These are phyloP conservation scores for Calocybe gambosa DNA, from an alignment of 1,284 basidiomycete species.

Conservation along the genomic window DNA sequence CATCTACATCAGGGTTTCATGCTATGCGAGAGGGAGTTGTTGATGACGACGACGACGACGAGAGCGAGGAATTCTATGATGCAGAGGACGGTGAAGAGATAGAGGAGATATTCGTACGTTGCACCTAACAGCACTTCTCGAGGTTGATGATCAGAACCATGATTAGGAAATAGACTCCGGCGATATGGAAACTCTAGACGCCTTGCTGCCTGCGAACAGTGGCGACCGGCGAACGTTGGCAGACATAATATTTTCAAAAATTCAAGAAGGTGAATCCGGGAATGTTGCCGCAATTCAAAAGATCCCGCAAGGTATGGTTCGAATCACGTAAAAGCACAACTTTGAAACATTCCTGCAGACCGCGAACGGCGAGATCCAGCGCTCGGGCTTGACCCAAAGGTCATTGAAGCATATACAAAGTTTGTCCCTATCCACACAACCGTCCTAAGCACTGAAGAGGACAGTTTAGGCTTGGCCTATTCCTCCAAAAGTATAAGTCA, in stretches of 20 bases:
- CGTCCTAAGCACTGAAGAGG: neutral
- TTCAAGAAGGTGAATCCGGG: conserved; percentile 56
- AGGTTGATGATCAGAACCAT: conserved; percentile 9
- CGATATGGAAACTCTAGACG: conserved; percentile 81
- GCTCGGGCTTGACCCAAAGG: conserved; percentile 93
- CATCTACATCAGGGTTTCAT: conserved; percentile 27
- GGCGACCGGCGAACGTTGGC: conserved; percentile 82
- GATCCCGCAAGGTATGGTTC: conserved; percentile 41
- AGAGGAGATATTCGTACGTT: conserved; percentile 55
- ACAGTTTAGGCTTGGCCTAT: conserved; percentile 67
- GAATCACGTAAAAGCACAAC: neutral
- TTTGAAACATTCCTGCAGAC: conserved; percentile 33
- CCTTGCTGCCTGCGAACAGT: conserved; percentile 66
- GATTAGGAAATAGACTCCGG: conserved; percentile 82
- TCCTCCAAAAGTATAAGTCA: conserved; percentile 90
- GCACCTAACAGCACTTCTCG: conserved; percentile 1
- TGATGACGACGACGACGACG: conserved; percentile 50
- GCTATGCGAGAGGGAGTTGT: conserved; percentile 31
- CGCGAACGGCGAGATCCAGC: conserved; percentile 75
- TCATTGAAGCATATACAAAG: conserved; percentile 95
- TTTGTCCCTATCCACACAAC: conserved; percentile 30
- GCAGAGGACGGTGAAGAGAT: conserved; percentile 39
- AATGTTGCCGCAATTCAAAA: conserved; percentile 50
- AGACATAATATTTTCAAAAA: conserved; percentile 93
- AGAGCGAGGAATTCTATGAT: conserved; percentile 39